phyloP scores from a whole-genome alignment of 148 eudicot genomes.

The Amaranthus palmeri region DNA sequence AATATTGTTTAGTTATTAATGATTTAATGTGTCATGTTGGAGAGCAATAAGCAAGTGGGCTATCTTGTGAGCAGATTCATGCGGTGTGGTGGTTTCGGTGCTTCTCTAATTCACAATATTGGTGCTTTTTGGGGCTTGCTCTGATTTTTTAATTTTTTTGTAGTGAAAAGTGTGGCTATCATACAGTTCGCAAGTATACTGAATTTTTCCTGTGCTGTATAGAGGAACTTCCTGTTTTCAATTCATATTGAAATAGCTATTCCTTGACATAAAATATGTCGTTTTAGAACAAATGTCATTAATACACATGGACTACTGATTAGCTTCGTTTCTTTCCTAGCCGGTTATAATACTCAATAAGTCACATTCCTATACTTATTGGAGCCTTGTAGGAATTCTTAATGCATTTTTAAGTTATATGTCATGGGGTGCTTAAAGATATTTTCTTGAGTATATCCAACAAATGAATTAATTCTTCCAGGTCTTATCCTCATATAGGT shows the following conservation, averaged over 20 bases:
- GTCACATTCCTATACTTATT: background rate
- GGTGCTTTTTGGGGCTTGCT: too few relatives aligned
- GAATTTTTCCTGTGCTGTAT: background rate
- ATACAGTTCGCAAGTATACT: too few relatives aligned
- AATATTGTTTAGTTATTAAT: background rate
- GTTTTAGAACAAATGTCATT: background rate
- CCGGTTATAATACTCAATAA: background rate
- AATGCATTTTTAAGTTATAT: background rate
- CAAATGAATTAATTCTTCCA: constrained; percentile 30
- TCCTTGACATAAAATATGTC: background rate
- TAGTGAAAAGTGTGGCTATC: too few relatives aligned
- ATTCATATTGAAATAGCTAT: background rate
- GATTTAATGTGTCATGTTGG: background rate
- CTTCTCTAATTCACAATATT: too few relatives aligned
- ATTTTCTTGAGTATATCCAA: constrained; percentile 17
- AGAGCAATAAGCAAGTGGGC: background rate
- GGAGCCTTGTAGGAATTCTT: background rate
- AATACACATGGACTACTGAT: background rate
- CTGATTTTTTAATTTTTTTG: too few relatives aligned
- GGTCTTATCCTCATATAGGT: constrained; percentile 54
- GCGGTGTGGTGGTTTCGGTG: background rate
- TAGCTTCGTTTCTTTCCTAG: background rate
- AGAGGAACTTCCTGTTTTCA: background rate
- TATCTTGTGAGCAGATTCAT: background rate
- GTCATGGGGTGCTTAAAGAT: constrained; percentile 11